phyloP scores from a whole-genome alignment of 1,284 basidiomycete genomes.

The Rhodotorula sp. region DNA sequence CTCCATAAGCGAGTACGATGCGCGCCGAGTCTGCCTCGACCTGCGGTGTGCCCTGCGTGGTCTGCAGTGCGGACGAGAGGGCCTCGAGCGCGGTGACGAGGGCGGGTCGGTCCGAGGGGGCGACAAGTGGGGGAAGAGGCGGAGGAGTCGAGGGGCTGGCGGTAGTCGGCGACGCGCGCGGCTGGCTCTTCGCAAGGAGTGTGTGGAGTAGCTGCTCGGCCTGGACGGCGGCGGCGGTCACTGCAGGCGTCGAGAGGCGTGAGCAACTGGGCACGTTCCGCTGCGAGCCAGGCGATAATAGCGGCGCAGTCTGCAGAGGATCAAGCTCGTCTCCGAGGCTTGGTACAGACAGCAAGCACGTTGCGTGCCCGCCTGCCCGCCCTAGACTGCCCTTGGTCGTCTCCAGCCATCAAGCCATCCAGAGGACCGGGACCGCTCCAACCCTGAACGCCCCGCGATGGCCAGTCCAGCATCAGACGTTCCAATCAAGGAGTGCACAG shows the following conservation, averaged over 20 bases:
- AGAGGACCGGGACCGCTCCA: not conserved
- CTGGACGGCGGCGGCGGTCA: conserved; percentile 18
- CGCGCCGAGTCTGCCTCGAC: conserved; percentile 23
- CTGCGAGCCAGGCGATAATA: not conserved
- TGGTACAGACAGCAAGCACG: too few species aligned
- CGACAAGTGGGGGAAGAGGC: conserved; percentile 13
- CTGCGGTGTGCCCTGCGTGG: not conserved
- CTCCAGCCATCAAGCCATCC: too few species aligned
- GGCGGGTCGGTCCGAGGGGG: not conserved
- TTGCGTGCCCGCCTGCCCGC: too few species aligned
- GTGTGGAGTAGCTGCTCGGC: conserved; percentile 13
- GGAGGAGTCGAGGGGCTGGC: not conserved
- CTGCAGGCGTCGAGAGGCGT: not conserved
- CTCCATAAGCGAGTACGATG: conserved; percentile 14
- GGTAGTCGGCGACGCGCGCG: not conserved
- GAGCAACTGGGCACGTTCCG: not conserved
- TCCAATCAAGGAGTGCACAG: not conserved
- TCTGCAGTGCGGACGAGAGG: not conserved
- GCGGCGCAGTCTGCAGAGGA: too few species aligned
- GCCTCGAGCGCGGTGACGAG: conserved; percentile 9
- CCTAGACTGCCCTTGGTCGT: too few species aligned
- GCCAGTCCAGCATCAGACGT: too few species aligned
- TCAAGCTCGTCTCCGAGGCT: too few species aligned
- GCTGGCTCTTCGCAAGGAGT: conserved; percentile 3
- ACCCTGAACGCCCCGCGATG: not conserved